phyloP scores from a whole-genome alignment of 2,329 filamentous ascomycete genomes.

The Cladophialophora carrionii region DNA sequence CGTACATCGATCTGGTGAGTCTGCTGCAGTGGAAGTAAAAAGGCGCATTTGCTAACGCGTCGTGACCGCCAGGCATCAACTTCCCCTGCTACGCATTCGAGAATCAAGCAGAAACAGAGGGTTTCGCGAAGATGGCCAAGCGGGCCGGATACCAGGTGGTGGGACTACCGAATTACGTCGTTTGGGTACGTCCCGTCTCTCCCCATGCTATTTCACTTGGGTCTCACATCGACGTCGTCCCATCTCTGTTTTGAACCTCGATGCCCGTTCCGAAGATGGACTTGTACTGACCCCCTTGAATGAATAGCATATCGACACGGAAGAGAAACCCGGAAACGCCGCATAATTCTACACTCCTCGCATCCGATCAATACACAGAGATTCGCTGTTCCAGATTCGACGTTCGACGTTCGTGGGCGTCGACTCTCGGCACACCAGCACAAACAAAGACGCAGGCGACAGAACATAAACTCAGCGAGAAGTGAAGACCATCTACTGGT shows the following conservation, averaged over 20 bases:
- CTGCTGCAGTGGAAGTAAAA: background rate
- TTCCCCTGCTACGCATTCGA: constrained; percentile 97
- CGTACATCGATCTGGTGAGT: constrained; percentile 86
- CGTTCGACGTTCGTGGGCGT: background rate
- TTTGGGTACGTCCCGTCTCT: constrained; percentile 62
- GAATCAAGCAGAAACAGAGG: constrained; percentile 98
- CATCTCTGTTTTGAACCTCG: background rate
- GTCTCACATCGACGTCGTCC: background rate
- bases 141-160: constrained; percentile 89
- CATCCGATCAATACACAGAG: background rate
- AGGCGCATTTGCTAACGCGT: background rate
- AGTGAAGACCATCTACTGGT: background rate
- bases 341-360: constrained; percentile 13
- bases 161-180: constrained; percentile 93
- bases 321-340: constrained; percentile 84
- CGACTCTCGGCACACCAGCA: background rate
- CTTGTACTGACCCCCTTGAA: constrained; percentile 2
- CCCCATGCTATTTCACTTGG: background rate
- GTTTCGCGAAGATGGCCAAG: constrained; percentile 98
- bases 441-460: background rate
- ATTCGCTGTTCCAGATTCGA: too few species aligned
- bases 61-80: constrained; percentile 73
- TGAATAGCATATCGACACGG: constrained; percentile 78
- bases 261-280: background rate
- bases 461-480: background rate